These are phyloP conservation scores for Tetrapisispora arboricola DNA, from an alignment of 805 yeast genomes.

Conservation along the genomic window DNA sequence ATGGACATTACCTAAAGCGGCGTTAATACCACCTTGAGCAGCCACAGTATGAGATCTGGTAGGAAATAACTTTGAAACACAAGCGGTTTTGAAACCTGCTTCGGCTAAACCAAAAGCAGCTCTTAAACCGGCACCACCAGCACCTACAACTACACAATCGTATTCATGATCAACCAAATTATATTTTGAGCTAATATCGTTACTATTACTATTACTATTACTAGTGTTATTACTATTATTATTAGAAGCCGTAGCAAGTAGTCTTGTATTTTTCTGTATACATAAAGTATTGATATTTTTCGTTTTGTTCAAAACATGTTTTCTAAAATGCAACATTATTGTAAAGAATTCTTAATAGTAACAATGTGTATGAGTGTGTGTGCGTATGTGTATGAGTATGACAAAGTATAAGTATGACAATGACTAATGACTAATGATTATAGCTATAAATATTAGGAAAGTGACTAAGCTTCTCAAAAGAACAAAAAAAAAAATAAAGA, in stretches of 20 bases:
- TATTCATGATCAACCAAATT: slow-evolving; percentile 95
- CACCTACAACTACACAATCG: slow-evolving; percentile 96
- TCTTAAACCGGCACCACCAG: slow-evolving; percentile 98
- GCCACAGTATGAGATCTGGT: slow-evolving; percentile 98
- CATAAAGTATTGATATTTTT: background rate
- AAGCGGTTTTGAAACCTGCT: slow-evolving; percentile 95
- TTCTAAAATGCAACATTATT: slow-evolving; percentile 1
- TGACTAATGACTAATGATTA: too few relatives aligned
- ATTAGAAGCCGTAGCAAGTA: background rate
- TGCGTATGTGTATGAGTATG: too few relatives aligned
- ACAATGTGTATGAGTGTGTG: too few relatives aligned
- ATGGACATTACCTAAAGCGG: slow-evolving; percentile 98
- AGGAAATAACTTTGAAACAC: slow-evolving; percentile 93
- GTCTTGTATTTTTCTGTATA: background rate
- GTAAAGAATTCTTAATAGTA: background rate
- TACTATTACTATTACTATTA: slow-evolving; percentile 7
- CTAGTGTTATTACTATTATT: background rate
- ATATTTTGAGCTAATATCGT: slow-evolving; percentile 53
- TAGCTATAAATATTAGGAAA: too few relatives aligned
- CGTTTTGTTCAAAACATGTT: background rate
- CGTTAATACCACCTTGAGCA: slow-evolving; percentile 99
- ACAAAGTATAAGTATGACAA: too few relatives aligned
- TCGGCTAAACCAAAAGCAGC: slow-evolving; percentile 97
- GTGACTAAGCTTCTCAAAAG: too few relatives aligned
- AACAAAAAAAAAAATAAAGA: too few relatives aligned